A percentile compares a stretch with the other conserved stretches of the same genome.
phyloP scores from a whole-genome alignment of 139 green algal genomes.

The Chlorella sp. region DNA sequence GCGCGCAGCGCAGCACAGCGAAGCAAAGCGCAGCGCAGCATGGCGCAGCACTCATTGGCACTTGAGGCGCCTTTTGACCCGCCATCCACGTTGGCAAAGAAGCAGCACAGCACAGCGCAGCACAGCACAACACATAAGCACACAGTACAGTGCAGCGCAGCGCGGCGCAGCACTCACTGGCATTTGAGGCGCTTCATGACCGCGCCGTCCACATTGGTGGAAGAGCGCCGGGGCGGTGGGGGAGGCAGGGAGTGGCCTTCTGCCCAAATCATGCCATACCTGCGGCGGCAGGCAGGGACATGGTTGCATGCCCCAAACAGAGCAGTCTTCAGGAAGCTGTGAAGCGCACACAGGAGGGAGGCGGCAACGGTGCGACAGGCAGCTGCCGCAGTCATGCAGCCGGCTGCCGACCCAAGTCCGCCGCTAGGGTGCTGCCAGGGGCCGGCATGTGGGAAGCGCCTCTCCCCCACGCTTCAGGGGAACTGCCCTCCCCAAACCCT shows the following conservation, averaged over 20 bases:
- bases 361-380: neutral
- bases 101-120: neutral
- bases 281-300: too few species aligned
- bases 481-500: too few species aligned
- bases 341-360: too few species aligned
- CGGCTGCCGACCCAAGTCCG: neutral
- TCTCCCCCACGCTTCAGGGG: too few species aligned
- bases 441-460: too few species aligned
- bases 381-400: too few species aligned
- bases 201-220: neutral
- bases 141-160: too few species aligned
- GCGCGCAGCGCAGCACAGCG: too few species aligned
- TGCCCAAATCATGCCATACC: neutral
- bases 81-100: neutral
- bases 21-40: too few species aligned
- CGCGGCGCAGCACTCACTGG: neutral
- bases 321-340: too few species aligned
- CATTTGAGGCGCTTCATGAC: neutral
- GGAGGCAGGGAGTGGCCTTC: neutral
- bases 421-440: neutral
- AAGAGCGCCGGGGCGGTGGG: neutral
- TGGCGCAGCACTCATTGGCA: neutral
- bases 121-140: too few species aligned
- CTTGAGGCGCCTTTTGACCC: neutral
- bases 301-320: too few species aligned